These are phyloP conservation scores for Babesia gibsoni DNA, from an alignment of 169 alveolate genomes.

Conservation along the genomic window DNA sequence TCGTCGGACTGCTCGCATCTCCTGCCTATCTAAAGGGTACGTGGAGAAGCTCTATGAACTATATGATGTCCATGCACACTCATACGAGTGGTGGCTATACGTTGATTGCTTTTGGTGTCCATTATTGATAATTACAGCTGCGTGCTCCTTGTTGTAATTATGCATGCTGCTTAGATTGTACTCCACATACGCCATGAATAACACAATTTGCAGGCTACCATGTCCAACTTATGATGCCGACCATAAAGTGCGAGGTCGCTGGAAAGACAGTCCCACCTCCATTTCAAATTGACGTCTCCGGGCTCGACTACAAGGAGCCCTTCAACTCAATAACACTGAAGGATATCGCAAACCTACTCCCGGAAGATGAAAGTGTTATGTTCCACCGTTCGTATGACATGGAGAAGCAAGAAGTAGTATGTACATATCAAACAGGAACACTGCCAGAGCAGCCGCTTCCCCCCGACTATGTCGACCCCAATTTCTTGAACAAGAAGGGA, in stretches of 20 bases:
- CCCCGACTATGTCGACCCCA: conserved; percentile 78
- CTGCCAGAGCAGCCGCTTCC: conserved; percentile 84
- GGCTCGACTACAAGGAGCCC: conserved; percentile 74
- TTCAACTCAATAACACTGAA: conserved; percentile 72
- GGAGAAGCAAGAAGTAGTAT: conserved; percentile 77
- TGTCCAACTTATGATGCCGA: conserved; percentile 78
- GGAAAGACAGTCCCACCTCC: conserved; percentile 82
- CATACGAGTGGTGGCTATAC: too few relatives aligned
- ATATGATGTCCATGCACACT: too few relatives aligned
- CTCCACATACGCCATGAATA: too few relatives aligned
- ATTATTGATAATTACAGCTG: too few relatives aligned
- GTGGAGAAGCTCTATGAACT: too few relatives aligned
- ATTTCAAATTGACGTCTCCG: conserved; percentile 79
- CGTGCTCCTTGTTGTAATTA: too few relatives aligned
- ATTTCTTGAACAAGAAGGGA: conserved; percentile 78
- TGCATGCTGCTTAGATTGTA: background rate
- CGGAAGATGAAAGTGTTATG: conserved; percentile 75
- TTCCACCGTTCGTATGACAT: conserved; percentile 73
- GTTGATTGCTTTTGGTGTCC: too few relatives aligned
- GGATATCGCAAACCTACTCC: conserved; percentile 74
- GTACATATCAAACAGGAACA: conserved; percentile 81
- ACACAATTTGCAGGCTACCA: conserved; percentile 69
- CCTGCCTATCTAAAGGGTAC: conserved; percentile 82
- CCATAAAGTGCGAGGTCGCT: conserved; percentile 78
- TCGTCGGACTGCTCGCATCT: conserved; percentile 81